Evolutionary conservation across 345 rosid species (phyloP).

Genomic region (Toxicodendron radicans): DNA sequence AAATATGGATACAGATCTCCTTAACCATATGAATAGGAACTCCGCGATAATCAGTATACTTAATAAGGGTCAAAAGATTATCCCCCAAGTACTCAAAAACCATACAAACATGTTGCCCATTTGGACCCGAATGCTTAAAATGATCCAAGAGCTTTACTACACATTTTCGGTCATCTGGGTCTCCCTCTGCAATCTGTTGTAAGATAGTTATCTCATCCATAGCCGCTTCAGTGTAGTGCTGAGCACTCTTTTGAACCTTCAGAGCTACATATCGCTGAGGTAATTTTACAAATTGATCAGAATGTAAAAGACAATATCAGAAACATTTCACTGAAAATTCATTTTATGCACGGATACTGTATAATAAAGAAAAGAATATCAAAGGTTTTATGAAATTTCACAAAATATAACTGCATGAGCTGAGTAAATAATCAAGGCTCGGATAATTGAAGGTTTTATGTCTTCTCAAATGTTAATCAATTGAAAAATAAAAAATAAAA

Average conservation of each 20-base stretch:
- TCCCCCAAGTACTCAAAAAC: slow-evolving; percentile 77
- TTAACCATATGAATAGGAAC: slow-evolving; percentile 58
- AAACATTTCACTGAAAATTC: neutral
- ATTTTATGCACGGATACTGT: neutral
- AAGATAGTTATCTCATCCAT: slow-evolving; percentile 78
- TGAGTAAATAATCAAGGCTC: neutral
- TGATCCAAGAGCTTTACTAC: slow-evolving; percentile 79
- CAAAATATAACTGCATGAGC: neutral
- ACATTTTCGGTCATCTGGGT: slow-evolving; percentile 59
- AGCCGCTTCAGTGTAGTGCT: slow-evolving; percentile 76
- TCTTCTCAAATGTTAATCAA: neutral
- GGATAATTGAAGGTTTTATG: neutral
- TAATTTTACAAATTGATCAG: neutral
- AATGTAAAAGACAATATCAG: neutral
- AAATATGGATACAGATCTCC: slow-evolving; percentile 54
- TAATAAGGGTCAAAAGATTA: slow-evolving; percentile 67
- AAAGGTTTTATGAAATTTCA: neutral
- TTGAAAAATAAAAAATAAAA: neutral
- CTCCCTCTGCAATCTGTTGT: slow-evolving; percentile 69
- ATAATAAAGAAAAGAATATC: neutral
- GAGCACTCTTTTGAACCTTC: slow-evolving; percentile 75
- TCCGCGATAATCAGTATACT: slow-evolving; percentile 59
- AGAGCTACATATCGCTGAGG: slow-evolving; percentile 61
- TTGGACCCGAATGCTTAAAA: slow-evolving; percentile 76
- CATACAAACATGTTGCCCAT: slow-evolving; percentile 82